These are phyloP conservation scores for Hyaloscypha finlandica DNA, from an alignment of 495 filamentous ascomycete genomes.

Conservation along the genomic window DNA sequence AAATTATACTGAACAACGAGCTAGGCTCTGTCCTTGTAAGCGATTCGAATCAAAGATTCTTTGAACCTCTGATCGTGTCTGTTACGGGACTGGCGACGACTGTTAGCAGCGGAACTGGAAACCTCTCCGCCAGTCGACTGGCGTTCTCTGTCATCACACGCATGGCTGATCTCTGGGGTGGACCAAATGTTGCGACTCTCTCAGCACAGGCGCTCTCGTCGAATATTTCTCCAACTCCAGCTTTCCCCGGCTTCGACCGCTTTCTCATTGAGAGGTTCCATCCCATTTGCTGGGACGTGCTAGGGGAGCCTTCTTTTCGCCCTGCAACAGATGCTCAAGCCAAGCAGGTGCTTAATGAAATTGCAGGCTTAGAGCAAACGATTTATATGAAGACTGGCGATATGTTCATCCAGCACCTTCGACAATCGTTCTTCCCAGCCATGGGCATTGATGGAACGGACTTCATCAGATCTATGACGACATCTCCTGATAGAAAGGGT, in stretches of 20 bases:
- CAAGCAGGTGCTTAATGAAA: conserved; percentile 80
- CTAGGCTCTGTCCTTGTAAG: conserved; percentile 86
- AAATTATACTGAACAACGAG: conserved; percentile 85
- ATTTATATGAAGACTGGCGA: conserved; percentile 85
- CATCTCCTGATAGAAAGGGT: conserved; percentile 47
- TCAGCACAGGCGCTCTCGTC: conserved; percentile 45
- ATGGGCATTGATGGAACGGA: conserved; percentile 49
- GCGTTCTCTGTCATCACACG: conserved; percentile 76
- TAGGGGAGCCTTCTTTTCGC: conserved; percentile 73
- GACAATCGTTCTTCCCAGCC: conserved; percentile 48
- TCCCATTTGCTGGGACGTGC: conserved; percentile 81
- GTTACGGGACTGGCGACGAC: conserved; percentile 83
- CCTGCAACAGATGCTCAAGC: conserved; percentile 77
- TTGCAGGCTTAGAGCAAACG: conserved; percentile 78
- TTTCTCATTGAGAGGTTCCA: conserved; percentile 91
- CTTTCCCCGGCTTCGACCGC: conserved; percentile 85
- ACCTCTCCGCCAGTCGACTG: conserved; percentile 74
- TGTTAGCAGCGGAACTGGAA: conserved; percentile 59
- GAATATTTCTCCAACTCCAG: conserved; percentile 42
- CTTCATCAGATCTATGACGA: conserved; percentile 52
- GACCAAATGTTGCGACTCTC: conserved; percentile 67
- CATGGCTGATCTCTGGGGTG: conserved; percentile 85
- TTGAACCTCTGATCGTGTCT: conserved; percentile 81
- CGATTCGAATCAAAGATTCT: conserved; percentile 81
- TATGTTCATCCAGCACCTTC: conserved; percentile 49